Base-by-base conservation (phyloP, 2,329 filamentous ascomycete genomes). In the Alternaria brassicicola region DNA sequence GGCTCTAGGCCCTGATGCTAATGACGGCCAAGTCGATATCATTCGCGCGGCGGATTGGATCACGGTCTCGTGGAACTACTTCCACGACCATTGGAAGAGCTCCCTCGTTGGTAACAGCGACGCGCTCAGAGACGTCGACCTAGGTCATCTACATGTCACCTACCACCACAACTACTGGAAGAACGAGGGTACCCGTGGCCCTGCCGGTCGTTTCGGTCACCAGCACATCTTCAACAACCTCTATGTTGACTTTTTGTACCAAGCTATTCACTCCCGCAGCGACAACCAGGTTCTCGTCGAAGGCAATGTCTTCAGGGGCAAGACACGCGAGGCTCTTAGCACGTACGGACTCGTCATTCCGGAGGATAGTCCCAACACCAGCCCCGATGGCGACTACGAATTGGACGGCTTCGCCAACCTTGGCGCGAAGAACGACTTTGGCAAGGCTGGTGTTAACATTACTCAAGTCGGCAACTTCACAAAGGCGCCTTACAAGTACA, bases 91-190 rank as follows among this genome's bases (percentile, higher is more conserved):
- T 79, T 88, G 82, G 81, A 88, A 88, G 75, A 84, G 82, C n/a
- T 84, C 82, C 0, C 78, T 88, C 15, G 77, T 87, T 50, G 86
- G 85, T 5, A 86, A 88, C 79, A 84, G 80, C 41, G 84, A 88
- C 78, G 82, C 68, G 70, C 84, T 88, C 74, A 75, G 70, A 19
- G 79, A 73, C 42, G 82, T 88, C 57, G 88, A 90, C 76, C 83
- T 70, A 2, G 87, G 87, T 57, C 81, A 87, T 70, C 80, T 90
- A 33, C 84, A 82, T 72, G 78, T 90, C 50, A 89, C 88, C 49
- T 88, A 88, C 71, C 84, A 84, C 77, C 86, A 89, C 81, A 90
- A 90, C 82, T 81, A 85, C 80, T 90, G 83, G 83, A 72, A 73
- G 61, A 87, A 89, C 78, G 76, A 88, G 68, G 86, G 87, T 78